A percentile compares a stretch with the other conserved stretches of the same genome.
These are phyloP conservation scores for Saccharomycopsis lassenensis DNA, from an alignment of 805 yeast species.

Conservation along the genomic window DNA sequence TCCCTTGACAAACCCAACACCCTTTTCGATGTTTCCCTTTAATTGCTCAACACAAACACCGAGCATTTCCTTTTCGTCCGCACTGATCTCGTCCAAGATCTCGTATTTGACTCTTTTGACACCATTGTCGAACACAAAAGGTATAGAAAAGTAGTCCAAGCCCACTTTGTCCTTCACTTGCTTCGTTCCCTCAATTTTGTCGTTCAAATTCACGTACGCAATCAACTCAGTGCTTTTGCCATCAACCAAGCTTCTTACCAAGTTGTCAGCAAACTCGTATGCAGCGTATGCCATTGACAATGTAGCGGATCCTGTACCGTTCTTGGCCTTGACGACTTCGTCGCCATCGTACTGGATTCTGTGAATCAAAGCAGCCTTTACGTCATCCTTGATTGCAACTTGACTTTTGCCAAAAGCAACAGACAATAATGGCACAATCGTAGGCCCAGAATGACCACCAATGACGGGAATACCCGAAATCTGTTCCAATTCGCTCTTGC, in stretches of 20 bases:
- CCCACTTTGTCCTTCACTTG: conserved; percentile 32
- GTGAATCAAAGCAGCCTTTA: conserved; percentile 53
- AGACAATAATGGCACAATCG: conserved; percentile 80
- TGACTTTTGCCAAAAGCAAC: conserved; percentile 24
- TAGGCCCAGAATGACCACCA: conserved; percentile 94
- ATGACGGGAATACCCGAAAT: conserved; percentile 54
- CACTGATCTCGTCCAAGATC: conserved; percentile 37
- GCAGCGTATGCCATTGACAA: conserved; percentile 95
- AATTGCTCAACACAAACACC: conserved; percentile 45
- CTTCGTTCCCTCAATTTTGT: conserved; percentile 37
- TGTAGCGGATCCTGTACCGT: conserved; percentile 92
- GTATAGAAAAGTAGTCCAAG: conserved; percentile 49
- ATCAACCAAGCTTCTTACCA: conserved; percentile 14
- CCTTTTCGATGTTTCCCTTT: conserved; percentile 46
- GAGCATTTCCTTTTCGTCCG: conserved; percentile 46
- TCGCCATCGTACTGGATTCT: conserved; percentile 96
- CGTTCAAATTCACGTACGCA: conserved; percentile 34
- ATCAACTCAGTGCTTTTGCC: conserved; percentile 35
- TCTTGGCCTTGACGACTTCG: conserved; percentile 91
- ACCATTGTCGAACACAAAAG: conserved; percentile 49
- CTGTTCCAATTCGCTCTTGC: conserved; percentile 34
- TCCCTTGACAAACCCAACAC: conserved; percentile 38
- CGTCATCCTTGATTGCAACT: conserved; percentile 25
- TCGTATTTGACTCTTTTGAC: conserved; percentile 43
- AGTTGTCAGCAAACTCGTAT: conserved; percentile 56